Evolutionary conservation across 306 rosid genomes (phyloP).

Genomic region (Corylus heterophylla): DNA sequence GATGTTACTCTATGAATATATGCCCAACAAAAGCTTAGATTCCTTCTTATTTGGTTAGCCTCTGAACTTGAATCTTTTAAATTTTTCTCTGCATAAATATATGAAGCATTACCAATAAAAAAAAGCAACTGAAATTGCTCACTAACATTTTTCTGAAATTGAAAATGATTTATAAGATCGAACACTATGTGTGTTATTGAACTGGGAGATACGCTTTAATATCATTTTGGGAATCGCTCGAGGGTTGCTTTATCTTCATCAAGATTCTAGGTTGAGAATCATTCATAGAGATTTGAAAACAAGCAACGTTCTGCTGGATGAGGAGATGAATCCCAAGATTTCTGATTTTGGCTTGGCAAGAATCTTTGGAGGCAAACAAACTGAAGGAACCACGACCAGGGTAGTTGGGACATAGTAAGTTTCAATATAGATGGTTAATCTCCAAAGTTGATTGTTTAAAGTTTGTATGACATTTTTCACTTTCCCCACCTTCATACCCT

Average conservation of each 20-base stretch:
- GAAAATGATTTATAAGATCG: neutral
- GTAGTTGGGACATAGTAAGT: slow-evolving; percentile 36
- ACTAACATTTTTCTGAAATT: neutral
- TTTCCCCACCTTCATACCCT: neutral
- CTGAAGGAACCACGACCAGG: slow-evolving; percentile 24
- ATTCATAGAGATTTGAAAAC: slow-evolving; percentile 36
- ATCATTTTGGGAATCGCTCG: slow-evolving; percentile 27
- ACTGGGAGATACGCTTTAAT: slow-evolving; percentile 23
- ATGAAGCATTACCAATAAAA: neutral
- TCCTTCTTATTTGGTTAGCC: slow-evolving; percentile 15
- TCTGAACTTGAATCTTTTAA: neutral
- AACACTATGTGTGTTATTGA: slow-evolving; percentile 12
- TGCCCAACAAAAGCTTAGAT: slow-evolving; percentile 28
- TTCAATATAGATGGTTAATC: neutral
- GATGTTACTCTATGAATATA: slow-evolving; percentile 17
- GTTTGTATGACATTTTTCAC: neutral
- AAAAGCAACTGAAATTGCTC: neutral
- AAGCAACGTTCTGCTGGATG: slow-evolving; percentile 25
- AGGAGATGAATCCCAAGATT: slow-evolving; percentile 23
- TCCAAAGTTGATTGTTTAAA: neutral
- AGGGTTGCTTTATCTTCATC: slow-evolving; percentile 34
- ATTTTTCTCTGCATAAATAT: neutral
- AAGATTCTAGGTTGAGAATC: slow-evolving; percentile 27
- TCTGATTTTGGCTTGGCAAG: slow-evolving; percentile 31
- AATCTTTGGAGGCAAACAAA: slow-evolving; percentile 23